These are phyloP conservation scores for Ophiostoma sp. DNA, from an alignment of 2,329 filamentous ascomycete genomes.

Conservation along the genomic window DNA sequence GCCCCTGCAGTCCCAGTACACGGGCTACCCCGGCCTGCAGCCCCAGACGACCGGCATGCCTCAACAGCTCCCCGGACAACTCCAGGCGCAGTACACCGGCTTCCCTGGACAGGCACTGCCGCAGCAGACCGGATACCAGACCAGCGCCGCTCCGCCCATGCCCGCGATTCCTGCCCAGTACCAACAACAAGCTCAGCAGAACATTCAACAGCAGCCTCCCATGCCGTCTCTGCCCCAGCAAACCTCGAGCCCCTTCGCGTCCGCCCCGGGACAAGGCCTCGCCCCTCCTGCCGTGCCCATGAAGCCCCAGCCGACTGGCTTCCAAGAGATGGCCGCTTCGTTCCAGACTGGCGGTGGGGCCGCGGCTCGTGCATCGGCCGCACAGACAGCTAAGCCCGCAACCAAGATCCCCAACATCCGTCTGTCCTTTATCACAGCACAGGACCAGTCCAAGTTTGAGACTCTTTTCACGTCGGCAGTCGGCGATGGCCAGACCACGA, in stretches of 20 bases:
- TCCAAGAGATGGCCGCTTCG: constrained; percentile 61
- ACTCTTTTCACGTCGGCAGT: constrained; percentile 95
- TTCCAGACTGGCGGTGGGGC: constrained; percentile 48
- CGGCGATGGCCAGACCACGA: constrained; percentile 71
- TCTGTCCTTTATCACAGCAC: constrained; percentile 89
- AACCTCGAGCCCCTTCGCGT: constrained; percentile 44
- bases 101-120: constrained; percentile 46
- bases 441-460: constrained; percentile 95
- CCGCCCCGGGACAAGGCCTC: constrained; percentile 35
- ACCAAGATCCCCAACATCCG: constrained; percentile 90
- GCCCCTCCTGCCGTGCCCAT: constrained; percentile 51
- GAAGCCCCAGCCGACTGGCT: constrained; percentile 61
- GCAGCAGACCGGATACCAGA: constrained; percentile 54
- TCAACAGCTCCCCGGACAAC: constrained; percentile 40
- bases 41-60: constrained; percentile 42
- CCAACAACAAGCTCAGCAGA: constrained; percentile 45
- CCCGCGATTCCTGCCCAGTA: constrained; percentile 56
- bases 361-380: constrained; percentile 37
- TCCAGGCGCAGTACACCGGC: constrained; percentile 65
- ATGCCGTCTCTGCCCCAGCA: constrained; percentile 34
- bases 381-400: constrained; percentile 46
- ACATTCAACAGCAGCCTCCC: constrained; percentile 27
- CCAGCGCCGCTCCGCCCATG: constrained; percentile 51
- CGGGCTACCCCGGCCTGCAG: constrained; percentile 53
- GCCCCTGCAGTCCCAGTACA: constrained; percentile 53